Evolutionary conservation across 495 filamentous ascomycete genomes (phyloP).

Genomic region (Xylaria castorea): DNA sequence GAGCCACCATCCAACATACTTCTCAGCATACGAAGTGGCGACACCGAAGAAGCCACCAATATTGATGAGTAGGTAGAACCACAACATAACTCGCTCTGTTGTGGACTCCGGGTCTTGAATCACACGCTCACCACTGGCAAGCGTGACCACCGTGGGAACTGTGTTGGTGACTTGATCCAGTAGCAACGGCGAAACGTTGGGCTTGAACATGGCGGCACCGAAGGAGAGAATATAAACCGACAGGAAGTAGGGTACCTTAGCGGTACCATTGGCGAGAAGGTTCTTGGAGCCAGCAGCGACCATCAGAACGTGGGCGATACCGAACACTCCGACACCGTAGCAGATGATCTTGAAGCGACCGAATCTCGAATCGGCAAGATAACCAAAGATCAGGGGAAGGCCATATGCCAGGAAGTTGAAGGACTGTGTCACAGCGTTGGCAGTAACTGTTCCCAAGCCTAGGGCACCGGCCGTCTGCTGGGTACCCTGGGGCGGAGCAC

Average conservation of each 20-base stretch:
- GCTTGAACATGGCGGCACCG: conserved; percentile 67
- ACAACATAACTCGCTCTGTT: conserved; percentile 67
- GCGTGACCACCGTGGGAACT: conserved; percentile 52
- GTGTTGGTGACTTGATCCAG: conserved; percentile 64
- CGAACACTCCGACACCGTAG: conserved; percentile 67
- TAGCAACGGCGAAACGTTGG: conserved; percentile 68
- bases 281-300: conserved; percentile 65
- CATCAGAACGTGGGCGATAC: conserved; percentile 70
- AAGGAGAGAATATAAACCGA: conserved; percentile 64
- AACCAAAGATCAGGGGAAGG: conserved; percentile 63
- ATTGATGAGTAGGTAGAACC: conserved; percentile 71
- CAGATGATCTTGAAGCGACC: conserved; percentile 69
- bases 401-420: conserved; percentile 67
- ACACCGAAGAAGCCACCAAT: conserved; percentile 68
- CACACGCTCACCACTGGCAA: conserved; percentile 58
- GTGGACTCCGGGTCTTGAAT: conserved; percentile 67
- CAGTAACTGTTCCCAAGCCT: conserved; percentile 64
- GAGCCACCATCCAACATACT: conserved; percentile 71
- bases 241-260: conserved; percentile 64
- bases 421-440: conserved; percentile 64
- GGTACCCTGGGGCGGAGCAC: conserved; percentile 60
- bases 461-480: conserved; percentile 66
- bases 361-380: conserved; percentile 63
- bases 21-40: conserved; percentile 55
- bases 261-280: conserved; percentile 62